These are phyloP conservation scores for Rhodotorula taiwanensis DNA, from an alignment of 768 basidiomycete species.

Conservation along the genomic window DNA sequence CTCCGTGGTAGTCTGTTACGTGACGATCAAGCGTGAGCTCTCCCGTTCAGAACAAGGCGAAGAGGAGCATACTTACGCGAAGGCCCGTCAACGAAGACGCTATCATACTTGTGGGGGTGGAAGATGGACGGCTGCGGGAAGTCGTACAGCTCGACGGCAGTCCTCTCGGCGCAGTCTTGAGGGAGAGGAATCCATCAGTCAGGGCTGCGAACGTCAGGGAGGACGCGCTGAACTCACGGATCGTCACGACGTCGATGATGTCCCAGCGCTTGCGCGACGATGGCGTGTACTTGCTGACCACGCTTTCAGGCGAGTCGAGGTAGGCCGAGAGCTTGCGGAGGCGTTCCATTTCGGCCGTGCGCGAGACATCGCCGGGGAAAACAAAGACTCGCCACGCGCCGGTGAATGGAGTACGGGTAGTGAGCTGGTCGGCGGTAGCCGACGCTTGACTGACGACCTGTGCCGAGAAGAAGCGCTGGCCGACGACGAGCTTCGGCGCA, in stretches of 20 bases:
- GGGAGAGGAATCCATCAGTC: not conserved
- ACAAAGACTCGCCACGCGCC: slow-evolving; percentile 37
- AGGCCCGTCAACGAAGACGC: slow-evolving; percentile 26
- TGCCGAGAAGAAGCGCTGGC: slow-evolving; percentile 37
- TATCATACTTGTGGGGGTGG: slow-evolving; percentile 35
- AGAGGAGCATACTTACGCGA: slow-evolving; percentile 11
- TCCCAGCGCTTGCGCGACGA: slow-evolving; percentile 6
- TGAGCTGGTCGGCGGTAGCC: slow-evolving; percentile 26
- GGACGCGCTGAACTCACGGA: slow-evolving; percentile 24
- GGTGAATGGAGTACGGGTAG: slow-evolving; percentile 32
- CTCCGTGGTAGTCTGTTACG: slow-evolving; percentile 31
- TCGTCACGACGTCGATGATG: slow-evolving; percentile 45
- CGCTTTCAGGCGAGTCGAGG: slow-evolving; percentile 36
- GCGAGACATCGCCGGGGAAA: slow-evolving; percentile 37
- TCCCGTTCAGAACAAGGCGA: not conserved
- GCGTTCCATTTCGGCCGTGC: slow-evolving; percentile 30
- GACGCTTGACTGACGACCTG: slow-evolving; percentile 39
- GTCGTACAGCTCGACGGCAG: slow-evolving; percentile 32
- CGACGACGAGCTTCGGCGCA: slow-evolving; percentile 33
- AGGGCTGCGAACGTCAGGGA: not conserved
- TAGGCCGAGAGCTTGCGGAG: slow-evolving; percentile 34
- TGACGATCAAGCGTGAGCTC: not conserved
- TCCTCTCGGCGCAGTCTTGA: slow-evolving; percentile 6
- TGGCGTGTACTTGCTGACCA: slow-evolving; percentile 40
- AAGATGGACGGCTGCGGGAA: slow-evolving; percentile 37